Percentiles rank a stretch among this genome's conserved stretches.
Conservation (phyloP, 2,329 filamentous ascomycete genomes). For the Nigrospora osmanthi region DNA sequence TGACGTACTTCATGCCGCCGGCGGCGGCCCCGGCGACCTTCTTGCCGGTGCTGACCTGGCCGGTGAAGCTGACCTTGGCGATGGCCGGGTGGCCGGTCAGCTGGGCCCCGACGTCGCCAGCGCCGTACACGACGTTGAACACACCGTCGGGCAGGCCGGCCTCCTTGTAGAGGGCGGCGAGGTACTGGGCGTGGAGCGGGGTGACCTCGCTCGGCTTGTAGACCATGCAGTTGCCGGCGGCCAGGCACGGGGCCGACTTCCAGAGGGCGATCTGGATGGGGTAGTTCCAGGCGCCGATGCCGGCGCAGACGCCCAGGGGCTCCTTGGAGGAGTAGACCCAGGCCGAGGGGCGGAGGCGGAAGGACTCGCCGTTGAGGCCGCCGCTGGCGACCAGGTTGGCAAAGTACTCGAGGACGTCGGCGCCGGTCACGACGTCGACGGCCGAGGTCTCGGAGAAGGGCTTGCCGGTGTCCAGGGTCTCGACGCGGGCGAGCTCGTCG, state of each 20-base stretch:
- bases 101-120: conserved; percentile 68
- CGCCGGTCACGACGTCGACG: conserved; percentile 76
- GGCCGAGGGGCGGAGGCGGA: conserved; percentile 64
- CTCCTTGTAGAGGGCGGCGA: conserved; percentile 70
- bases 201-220: conserved; percentile 89
- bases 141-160: conserved; percentile 75
- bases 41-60: conserved; percentile 74
- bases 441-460: conserved; percentile 76
- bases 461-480: conserved; percentile 83
- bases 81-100: conserved; percentile 65
- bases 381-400: conserved; percentile 71
- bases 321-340: conserved; percentile 81
- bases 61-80: conserved; percentile 85
- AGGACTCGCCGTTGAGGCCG: conserved; percentile 73
- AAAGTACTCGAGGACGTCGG: conserved; percentile 82
- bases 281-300: conserved; percentile 89
- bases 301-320: conserved; percentile 74
- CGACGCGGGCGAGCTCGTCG: conserved; percentile 68
- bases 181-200: conserved; percentile 68
- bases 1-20: conserved; percentile 79
- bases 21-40: conserved; percentile 74
- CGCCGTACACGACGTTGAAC: conserved; percentile 81
- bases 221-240: conserved; percentile 82
- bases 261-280: conserved; percentile 85
- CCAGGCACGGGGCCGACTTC: conserved; percentile 81